Percentiles rank a stretch among this genome's conserved stretches.
Evolutionary conservation across 805 yeast genomes (phyloP).

Genomic region (Wickerhamomyces mucosus): DNA sequence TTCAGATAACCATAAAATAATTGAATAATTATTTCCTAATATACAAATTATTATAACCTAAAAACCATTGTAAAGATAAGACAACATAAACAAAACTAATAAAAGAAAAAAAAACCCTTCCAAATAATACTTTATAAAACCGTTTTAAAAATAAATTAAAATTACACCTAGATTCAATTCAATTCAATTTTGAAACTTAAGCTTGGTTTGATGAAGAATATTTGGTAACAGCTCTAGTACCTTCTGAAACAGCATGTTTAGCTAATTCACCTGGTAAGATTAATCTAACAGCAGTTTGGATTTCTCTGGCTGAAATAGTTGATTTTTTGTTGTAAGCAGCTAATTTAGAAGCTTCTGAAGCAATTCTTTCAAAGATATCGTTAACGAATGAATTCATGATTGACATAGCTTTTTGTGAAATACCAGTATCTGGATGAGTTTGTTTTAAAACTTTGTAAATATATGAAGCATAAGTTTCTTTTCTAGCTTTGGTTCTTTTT

Average conservation of each 20-base stretch:
- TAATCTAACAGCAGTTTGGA: slow-evolving; percentile 97
- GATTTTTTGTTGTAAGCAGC: slow-evolving; percentile 99
- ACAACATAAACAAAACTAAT: background rate
- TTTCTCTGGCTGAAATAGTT: slow-evolving; percentile 96
- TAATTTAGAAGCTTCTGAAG: slow-evolving; percentile 95
- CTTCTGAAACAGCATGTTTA: slow-evolving; percentile 97
- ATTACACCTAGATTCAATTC: too few relatives aligned
- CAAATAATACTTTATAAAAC: background rate
- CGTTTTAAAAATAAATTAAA: background rate
- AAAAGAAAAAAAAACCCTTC: background rate
- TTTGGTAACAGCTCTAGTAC: slow-evolving; percentile 98
- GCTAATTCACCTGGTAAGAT: slow-evolving; percentile 99
- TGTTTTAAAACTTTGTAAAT: slow-evolving; percentile 98
- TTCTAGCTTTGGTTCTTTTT: slow-evolving; percentile 94
- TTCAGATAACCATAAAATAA: background rate
- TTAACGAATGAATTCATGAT: slow-evolving; percentile 97
- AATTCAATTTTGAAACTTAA: too few relatives aligned
- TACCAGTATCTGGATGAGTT: slow-evolving; percentile 99
- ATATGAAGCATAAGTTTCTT: slow-evolving; percentile 97
- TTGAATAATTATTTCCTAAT: background rate
- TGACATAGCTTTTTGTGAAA: slow-evolving; percentile 97
- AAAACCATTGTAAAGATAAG: background rate
- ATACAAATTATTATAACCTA: background rate
- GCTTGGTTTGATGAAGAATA: slow-evolving; percentile 64
- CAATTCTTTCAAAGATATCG: slow-evolving; percentile 97